Base-by-base conservation (phyloP, 306 rosid genomes). In the Sophora flavescens region DNA sequence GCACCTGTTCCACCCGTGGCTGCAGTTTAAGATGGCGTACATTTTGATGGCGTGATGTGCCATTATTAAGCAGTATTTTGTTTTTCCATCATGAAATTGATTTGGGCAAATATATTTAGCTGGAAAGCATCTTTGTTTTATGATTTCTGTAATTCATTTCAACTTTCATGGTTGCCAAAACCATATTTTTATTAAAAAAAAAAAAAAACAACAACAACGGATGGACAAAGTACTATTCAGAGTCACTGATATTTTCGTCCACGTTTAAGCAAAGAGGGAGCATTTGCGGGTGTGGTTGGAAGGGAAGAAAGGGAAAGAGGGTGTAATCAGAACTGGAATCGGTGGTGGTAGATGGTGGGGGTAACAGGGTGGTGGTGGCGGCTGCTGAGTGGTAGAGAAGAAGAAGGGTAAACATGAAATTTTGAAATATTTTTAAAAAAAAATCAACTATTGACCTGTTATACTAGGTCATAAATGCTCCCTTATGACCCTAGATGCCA, bases 1-100 rank as follows among this genome's bases (percentile, higher is more conserved):
- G 5, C 99, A 95, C 44, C 51, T 95, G 51, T 36, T 86, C 58
- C 99, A 95, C 76, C 28, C 92, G 48, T 92, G 96, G 93, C 86
- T 95, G n/a, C 97, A 95, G 80, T 92, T 95, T 78, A 81, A 91
- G 69, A 67, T 88, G 17, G 98, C 99, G 3, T 95, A 92, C 78
- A 97, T 95, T 18, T 95, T 97, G 12, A 81, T 91, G 89, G 98
- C 83, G 90, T 91, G 92, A 81, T 81, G 84, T 70, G 83, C 85
- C 96, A 80, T 86, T 78, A 72, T 67, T 81, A 83, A 76, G 88
- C 85, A 84, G 89, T 86, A 68, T 84, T 80, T 87, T 77, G 86
- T 84, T 85, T 81, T 72, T 85, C 76, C 61, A 77, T 68, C 84
- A 67, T 86, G 81, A 72, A 81, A 67, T 77, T 84, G 83, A 63